Evolutionary conservation across 768 basidiomycete species (phyloP).

Genomic region (Leccinum olivaceopallidum): DNA sequence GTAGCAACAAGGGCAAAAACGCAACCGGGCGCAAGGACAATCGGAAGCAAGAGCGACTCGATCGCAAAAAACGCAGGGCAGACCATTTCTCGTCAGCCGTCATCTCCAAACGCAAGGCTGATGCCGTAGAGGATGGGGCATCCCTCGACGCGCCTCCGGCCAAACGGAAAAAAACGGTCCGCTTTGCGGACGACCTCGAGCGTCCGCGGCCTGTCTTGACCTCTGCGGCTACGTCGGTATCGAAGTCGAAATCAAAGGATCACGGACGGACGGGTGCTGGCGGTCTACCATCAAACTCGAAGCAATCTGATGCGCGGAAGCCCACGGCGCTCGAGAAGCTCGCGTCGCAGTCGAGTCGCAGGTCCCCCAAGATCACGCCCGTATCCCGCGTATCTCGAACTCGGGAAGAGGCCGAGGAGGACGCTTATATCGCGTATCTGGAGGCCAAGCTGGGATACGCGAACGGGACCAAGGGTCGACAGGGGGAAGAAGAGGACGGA

Average conservation of each 20-base stretch:
- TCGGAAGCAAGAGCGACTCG: too few relatives aligned
- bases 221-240: too few relatives aligned
- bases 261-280: too few relatives aligned
- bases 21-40: constrained; percentile 55
- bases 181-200: too few relatives aligned
- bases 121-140: too few relatives aligned
- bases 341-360: constrained; percentile 17
- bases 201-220: too few relatives aligned
- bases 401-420: constrained; percentile 65
- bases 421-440: constrained; percentile 81
- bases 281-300: not conserved
- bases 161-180: too few relatives aligned
- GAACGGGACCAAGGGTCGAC: constrained; percentile 44
- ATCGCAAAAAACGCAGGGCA: too few relatives aligned
- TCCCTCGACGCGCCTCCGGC: too few relatives aligned
- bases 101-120: too few relatives aligned
- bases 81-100: too few relatives aligned
- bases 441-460: constrained; percentile 72
- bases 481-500: constrained; percentile 68
- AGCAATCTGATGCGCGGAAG: constrained; percentile 12
- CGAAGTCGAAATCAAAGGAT: too few relatives aligned
- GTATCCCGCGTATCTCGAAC: constrained; percentile 26
- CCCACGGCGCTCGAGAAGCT: constrained; percentile 39
- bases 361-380: not conserved
- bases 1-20: constrained; percentile 9